Evolutionary conservation across 306 rosid genomes (phyloP).

Genomic region (Medicago arabica): DNA sequence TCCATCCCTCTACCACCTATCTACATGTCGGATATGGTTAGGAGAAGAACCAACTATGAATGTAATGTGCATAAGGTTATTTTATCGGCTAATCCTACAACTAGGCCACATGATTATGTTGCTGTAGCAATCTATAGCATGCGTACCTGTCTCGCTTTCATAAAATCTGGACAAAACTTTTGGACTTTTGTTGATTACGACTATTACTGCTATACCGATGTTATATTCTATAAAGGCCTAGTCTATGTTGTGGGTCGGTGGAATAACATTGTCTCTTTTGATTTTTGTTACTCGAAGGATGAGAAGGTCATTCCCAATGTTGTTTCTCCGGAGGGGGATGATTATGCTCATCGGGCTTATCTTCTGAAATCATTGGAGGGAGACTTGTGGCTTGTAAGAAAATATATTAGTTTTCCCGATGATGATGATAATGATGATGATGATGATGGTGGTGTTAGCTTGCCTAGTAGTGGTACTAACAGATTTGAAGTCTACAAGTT

Average conservation of each 20-base stretch:
- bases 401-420: background rate
- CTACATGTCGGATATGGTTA: background rate
- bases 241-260: background rate
- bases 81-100: background rate
- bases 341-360: background rate
- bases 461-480: background rate
- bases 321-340: background rate
- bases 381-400: background rate
- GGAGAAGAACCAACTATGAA: too few species aligned
- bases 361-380: constrained; percentile 13
- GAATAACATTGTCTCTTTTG: too few species aligned
- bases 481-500: background rate
- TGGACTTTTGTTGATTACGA: background rate
- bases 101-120: background rate
- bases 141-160: background rate
- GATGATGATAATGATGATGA: background rate
- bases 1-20: background rate
- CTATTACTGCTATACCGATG: background rate
- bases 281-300: background rate
- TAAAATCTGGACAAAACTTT: background rate
- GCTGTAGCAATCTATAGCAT: background rate
- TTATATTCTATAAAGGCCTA: background rate
- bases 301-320: background rate
- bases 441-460: too few species aligned
- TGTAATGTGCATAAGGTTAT: background rate